Evolutionary conservation across 176 grass and related monocot genomes (phyloP), one percentile per base, ranked within the genome.

Genomic region (Oryza meridionalis): DNA sequence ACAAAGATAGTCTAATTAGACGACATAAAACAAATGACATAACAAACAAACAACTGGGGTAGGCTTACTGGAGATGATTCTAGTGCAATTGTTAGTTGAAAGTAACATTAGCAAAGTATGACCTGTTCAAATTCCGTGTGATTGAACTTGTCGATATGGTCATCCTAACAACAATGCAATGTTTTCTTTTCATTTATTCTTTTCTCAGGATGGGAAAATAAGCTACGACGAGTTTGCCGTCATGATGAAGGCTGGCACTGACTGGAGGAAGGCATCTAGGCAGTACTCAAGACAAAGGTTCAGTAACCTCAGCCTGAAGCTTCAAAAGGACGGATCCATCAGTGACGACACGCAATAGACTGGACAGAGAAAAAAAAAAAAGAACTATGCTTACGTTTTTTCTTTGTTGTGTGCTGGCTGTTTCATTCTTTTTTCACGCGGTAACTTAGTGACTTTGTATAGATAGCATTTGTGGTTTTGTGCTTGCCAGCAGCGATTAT

Each of bases 181-280:
- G 7, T 80, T 16, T 83, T 76, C 1, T 88, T 72, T 74, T 59
- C 4, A 25, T 38, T n/a, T 76, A 51, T 44, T 9, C 6, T 50
- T 45, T 25, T 76, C 10, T 42, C 80, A 97, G 94, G 94, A 97
- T 26, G 94, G 94, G 12, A 97, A 88, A 45, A 97, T 97, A 94
- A 92, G 94, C 77, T 94, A 80, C 0, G 91, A 94, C 0, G 94
- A 97, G 44, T 97, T 97, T 4, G 70, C 91, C 11, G 59, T 86
- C 7, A 94, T 97, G 94, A 97, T 97, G 94, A 97, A 94, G 70
- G 85, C 94, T 1, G 94, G 94, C 64, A 97, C 94, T 26, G 94
- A 97, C 86, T 97, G 94, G 94, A 92, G 94, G 82, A 97, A 97
- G 88, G 94, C 94, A 3, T 97, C 94, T 11, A 83, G 94, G 74